Evolutionary conservation across 2,329 filamentous ascomycete species (phyloP), one percentile per base, ranked within the genome.

Genomic region (Blastomyces percursus): DNA sequence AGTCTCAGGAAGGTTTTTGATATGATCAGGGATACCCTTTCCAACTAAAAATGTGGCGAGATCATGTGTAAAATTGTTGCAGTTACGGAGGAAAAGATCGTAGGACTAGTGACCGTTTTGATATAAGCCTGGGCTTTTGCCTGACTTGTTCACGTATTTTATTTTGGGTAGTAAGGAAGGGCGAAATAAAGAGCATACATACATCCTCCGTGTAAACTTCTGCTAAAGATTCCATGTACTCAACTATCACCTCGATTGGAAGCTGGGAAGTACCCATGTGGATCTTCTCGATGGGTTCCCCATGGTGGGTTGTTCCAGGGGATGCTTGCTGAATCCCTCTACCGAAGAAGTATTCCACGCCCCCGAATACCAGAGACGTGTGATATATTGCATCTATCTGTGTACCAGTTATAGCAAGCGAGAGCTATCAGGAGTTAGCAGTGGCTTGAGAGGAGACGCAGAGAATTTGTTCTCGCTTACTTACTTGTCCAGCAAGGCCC

Each of bases 1-100:
- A 0, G 87, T 88, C 70, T 91, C 83, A 0, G 93, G 93, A 72
- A 97, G 86, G 67, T 87, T 90, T 38, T 85, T 83, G 67, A 99
- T 97, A 69, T 96, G 86, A 0, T 86, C 83, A 0, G 94, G 94
- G 64, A 97, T 97, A 2, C 90, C 89, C 68, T 86, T 89, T 27
- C 94, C 93, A 0, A 96, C 79, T 0, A 97, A 80, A 66, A 97
- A 97, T 74, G 90, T 94, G 66, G 90, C 81, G 67, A 97, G 87
- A 65, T 96, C 91, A 71, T 97, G 93, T 3, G 89, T 90, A 75
- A 97, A 99, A 75, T 96, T 96, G 78, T 97, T 99, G 79, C 93
- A 97, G 73, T 99, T 99, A 75, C 96, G 91, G 35, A 84, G 69
- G 78, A 90, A 96, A 5, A 96, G 78, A 71, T 96, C 91, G 71